phyloP scores from a whole-genome alignment of 768 basidiomycete genomes.

The Calocera viscosa region DNA sequence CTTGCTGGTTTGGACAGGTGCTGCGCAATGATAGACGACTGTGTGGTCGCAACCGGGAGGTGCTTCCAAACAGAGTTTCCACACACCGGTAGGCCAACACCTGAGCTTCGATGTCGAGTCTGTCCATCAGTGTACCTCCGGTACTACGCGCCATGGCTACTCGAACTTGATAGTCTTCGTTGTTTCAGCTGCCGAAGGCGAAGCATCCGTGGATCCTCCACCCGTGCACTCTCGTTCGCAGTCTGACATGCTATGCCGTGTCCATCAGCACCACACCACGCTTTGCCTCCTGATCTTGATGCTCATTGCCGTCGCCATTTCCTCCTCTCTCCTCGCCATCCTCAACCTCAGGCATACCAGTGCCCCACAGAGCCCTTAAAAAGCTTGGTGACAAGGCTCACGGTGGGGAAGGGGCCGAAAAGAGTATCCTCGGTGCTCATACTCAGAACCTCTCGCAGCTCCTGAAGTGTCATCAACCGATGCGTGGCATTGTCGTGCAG shows the following conservation, averaged over 20 bases:
- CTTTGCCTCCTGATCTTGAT: conserved; percentile 60
- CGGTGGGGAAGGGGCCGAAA: conserved; percentile 89
- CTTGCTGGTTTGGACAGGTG: conserved; percentile 94
- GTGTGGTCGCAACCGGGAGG: conserved; percentile 94
- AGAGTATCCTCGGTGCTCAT: conserved; percentile 97
- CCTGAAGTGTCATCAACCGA: conserved; percentile 80
- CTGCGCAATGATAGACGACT: conserved; percentile 95
- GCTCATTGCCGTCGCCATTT: conserved; percentile 43
- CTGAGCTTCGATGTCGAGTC: conserved; percentile 59
- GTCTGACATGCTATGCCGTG: not conserved
- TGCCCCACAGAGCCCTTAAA: conserved; percentile 69
- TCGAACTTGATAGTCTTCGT: conserved; percentile 80
- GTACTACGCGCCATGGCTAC: conserved; percentile 73
- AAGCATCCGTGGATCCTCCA: conserved; percentile 15
- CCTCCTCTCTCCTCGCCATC: conserved; percentile 20
- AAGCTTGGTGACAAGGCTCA: conserved; percentile 81
- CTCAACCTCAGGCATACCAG: conserved; percentile 11
- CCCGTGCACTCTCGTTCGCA: not conserved
- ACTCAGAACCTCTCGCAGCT: conserved; percentile 84
- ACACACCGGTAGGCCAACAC: conserved; percentile 92
- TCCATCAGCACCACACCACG: conserved; percentile 35
- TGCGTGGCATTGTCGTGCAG: conserved; percentile 70
- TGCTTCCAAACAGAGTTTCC: conserved; percentile 98
- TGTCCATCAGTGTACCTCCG: conserved; percentile 23
- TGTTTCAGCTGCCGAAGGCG: conserved; percentile 22